These are phyloP conservation scores for Phytophthora ohioensis DNA, from an alignment of 352 stramenopile species.

Conservation along the genomic window DNA sequence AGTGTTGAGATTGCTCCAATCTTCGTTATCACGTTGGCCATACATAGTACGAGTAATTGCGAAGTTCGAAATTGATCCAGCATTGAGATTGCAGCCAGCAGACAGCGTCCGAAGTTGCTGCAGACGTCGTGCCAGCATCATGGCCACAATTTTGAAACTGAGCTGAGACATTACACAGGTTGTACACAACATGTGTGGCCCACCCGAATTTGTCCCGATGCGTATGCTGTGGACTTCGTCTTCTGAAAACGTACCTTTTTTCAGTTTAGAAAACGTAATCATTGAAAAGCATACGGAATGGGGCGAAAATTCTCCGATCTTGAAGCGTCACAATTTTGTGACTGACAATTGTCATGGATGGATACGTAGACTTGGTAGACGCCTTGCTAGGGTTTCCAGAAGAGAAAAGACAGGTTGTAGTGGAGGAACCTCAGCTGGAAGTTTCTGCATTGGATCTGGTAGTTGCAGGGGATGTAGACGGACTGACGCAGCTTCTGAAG, in stretches of 20 bases:
- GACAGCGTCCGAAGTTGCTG: conserved; percentile 14
- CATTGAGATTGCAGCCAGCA: conserved; percentile 3
- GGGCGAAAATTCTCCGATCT: background rate
- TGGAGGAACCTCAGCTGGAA: background rate
- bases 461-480: conserved; percentile 37
- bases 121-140: conserved; percentile 33
- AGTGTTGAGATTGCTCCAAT: conserved; percentile 71
- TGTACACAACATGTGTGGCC: conserved; percentile 13
- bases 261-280: no score
- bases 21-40: conserved; percentile 18
- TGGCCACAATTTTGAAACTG: conserved; percentile 20
- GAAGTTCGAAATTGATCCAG: background rate
- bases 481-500: conserved; percentile 34
- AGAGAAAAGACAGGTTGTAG: background rate
- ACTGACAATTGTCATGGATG: conserved; percentile 26
- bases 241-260: no score
- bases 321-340: conserved; percentile 3
- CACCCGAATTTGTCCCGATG: conserved; percentile 24
- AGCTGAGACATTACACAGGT: background rate
- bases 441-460: conserved; percentile 42
- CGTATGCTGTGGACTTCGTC: no score
- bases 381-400: conserved; percentile 46
- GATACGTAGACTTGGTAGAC: conserved; percentile 53
- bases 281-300: no score
- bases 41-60: conserved; percentile 15